Evolutionary conservation across 371 early-diverging fungal genomes (phyloP), one percentile per base, ranked within the genome.

Genomic region (Rhizoclosmatium hyalinum): DNA sequence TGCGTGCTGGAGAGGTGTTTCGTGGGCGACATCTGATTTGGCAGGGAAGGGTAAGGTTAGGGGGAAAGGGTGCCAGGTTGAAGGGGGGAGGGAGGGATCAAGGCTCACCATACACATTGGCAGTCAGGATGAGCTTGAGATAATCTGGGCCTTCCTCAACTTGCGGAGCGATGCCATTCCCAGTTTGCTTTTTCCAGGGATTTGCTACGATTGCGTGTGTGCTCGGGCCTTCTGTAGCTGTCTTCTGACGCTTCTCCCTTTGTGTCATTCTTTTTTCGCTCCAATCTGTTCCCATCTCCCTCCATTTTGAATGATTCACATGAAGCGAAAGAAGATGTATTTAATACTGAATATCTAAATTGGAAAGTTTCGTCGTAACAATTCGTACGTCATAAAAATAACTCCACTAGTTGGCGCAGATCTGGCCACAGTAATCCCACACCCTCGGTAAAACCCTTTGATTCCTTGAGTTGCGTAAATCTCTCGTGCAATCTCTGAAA

Each of bases 341-440:
- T 32, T 32, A 47, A 47, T 47, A 4, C 17, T 12, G 50, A 50
- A 12, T 50, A 12, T 17, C 60, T 70, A 72, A 19, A 72, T 19
- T 2, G 72, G 62, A 17, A 72, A 21, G 21, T 60, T 46, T 46
- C 72, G 44, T 32, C 32, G 41, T n/a, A 72, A 12, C 12, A 64
- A n/a, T 53, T 72, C 89, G 75, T 85, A 89, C 0, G 86, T 84
- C n/a, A 81, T 74, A 80, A 98, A 97, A 73, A 97, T 96, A 68
- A 94, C 91, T 21, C 95, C 98, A 73, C 92, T 94, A 3, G 96
- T 92, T 2, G 98, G 98, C 53, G 94, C 93, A 65, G 93, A 92
- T 62, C 97, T 88, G 47, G 91, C 85, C 5, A 97, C 88, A 2
- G 97, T 96, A 72, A 98, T 95, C 12, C 96, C 95, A 74, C 92